Conservation (phyloP, 192 early-diverging fungal genomes). For the Coemansia sp. region DNA sequence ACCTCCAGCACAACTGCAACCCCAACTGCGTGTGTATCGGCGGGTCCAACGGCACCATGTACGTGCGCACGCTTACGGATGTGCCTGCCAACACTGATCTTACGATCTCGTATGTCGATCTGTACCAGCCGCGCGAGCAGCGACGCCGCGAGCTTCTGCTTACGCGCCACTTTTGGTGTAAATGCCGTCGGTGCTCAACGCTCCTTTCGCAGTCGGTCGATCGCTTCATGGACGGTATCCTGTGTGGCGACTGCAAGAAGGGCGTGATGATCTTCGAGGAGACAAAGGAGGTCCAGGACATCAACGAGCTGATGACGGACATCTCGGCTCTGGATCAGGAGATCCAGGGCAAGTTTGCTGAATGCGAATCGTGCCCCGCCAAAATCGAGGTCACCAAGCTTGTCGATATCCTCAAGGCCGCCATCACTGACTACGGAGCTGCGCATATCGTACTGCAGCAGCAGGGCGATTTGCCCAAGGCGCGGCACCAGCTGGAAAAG, state of each 20-base stretch:
- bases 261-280: conserved; percentile 62
- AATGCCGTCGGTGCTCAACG: conserved; percentile 66
- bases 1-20: conserved; percentile 72
- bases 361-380: conserved; percentile 55
- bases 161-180: conserved; percentile 75
- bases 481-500: conserved; percentile 45
- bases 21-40: conserved; percentile 73
- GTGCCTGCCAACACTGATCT: conserved; percentile 63
- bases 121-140: conserved; percentile 69
- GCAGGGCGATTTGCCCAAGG: conserved; percentile 39
- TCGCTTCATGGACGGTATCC: conserved; percentile 67
- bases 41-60: conserved; percentile 56
- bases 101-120: conserved; percentile 68
- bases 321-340: conserved; percentile 55
- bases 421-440: conserved; percentile 50
- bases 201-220: conserved; percentile 67
- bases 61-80: conserved; percentile 60
- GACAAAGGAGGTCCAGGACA: conserved; percentile 60
- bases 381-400: conserved; percentile 52
- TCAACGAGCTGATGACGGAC: conserved; percentile 60
- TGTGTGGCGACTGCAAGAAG: conserved; percentile 59
- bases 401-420: conserved; percentile 56
- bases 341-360: conserved; percentile 58
- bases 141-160: conserved; percentile 66
- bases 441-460: conserved; percentile 51